Evolutionary conservation across 176 grass and related monocot species (phyloP), one percentile per base, ranked within the genome.

Genomic region (Phyllostachys edulis): DNA sequence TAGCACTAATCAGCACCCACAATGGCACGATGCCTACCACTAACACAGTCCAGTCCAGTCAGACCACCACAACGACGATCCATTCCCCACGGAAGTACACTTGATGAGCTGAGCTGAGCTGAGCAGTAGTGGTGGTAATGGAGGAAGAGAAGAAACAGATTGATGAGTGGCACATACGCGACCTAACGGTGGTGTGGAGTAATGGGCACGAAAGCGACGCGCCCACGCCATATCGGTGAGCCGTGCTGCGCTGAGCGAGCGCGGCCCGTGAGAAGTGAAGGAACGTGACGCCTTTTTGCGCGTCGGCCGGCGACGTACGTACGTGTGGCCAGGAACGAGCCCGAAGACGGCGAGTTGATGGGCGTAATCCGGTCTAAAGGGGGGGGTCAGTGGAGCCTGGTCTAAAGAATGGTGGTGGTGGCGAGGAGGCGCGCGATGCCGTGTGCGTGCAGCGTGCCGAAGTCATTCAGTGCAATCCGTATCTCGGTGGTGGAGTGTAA

Each of bases 211-310:
- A 67, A 9, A 52, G 29, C 42, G 61, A 79, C 54, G 73, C 7
- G 60, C 18, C 78, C 78, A 80, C 63, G 45, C 78, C 46, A n/a
- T 7, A 36, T 9, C 74, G 63, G 60, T 20, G 76, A 65, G n/a
- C 29, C 17, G 47, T 20, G 76, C 24, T n/a, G 40, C 57, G 57
- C 2, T 8, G 65, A 5, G 65, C 17, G 65, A 23, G 21, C 21
- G 8, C 20, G 4, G 17, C 67, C 68, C 69, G 69, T 49, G 77
- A 61, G 77, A 44, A 34, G 76, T 5, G 61, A 32, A 78, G 37
- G 11, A 77, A 44, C 47, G 49, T 55, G 71, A 77, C 74, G 34
- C 36, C 49, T 11, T 52, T 52, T 37, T 12, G 49, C 14, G 26
- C 71, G 7, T 4, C 23, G 23, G 40, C 38, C 75, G 57, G 39